A percentile compares a stretch with the other conserved stretches of the same genome.
Evolutionary conservation across 2,329 filamentous ascomycete species (phyloP).

Genomic region (Trichoderma afroharzianum): DNA sequence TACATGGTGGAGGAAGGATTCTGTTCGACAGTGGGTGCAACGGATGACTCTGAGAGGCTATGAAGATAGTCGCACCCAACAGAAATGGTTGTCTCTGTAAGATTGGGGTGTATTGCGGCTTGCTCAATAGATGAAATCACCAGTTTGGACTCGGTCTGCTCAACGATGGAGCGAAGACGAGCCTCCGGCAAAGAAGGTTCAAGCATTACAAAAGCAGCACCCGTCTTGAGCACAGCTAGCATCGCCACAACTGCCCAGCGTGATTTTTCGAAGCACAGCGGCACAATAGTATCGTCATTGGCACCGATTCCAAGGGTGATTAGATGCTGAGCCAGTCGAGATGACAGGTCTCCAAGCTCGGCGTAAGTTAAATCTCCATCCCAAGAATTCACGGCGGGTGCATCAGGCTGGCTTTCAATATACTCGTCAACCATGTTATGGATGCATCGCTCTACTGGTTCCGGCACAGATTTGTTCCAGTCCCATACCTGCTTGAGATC

Average conservation of each 20-base stretch:
- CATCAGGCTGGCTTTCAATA: too few species aligned
- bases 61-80: too few species aligned
- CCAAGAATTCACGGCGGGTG: slow-evolving; percentile 31
- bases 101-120: not conserved
- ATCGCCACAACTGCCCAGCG: slow-evolving; percentile 24
- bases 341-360: slow-evolving; percentile 28
- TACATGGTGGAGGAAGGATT: slow-evolving; percentile 1
- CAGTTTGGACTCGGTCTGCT: not conserved
- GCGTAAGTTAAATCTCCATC: slow-evolving; percentile 42
- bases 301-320: not conserved
- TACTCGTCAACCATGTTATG: slow-evolving; percentile 39
- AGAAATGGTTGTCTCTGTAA: not conserved
- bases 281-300: slow-evolving; percentile 22
- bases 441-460: slow-evolving; percentile 29
- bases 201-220: slow-evolving; percentile 21
- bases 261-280: slow-evolving; percentile 37
- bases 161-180: not conserved
- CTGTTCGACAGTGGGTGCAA: too few species aligned
- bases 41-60: too few species aligned
- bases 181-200: slow-evolving; percentile 4
- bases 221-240: slow-evolving; percentile 12
- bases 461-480: slow-evolving; percentile 1
- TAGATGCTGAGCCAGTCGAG: slow-evolving; percentile 17
- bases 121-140: not conserved
- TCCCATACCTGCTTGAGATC: not conserved